phyloP scores from a whole-genome alignment of 2,329 filamentous ascomycete genomes.

The Colletotrichum cuscutae region DNA sequence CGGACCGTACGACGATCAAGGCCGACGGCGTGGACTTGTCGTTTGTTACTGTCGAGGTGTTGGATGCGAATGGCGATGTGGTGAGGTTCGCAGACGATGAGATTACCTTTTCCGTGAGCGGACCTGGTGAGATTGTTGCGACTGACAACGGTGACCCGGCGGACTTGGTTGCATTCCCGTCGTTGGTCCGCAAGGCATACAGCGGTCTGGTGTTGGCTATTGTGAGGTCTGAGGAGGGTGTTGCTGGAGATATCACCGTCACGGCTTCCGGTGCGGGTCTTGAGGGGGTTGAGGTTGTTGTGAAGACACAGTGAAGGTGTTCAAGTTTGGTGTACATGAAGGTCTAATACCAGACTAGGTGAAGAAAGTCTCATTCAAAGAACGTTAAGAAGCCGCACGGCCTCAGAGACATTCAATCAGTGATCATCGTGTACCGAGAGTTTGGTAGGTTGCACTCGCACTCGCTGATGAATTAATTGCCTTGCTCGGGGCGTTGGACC shows the following conservation, averaged over 20 bases:
- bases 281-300: slow-evolving; percentile 1
- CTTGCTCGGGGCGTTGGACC: not conserved
- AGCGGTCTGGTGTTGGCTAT: slow-evolving; percentile 53
- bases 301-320: not conserved
- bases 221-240: slow-evolving; percentile 42
- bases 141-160: slow-evolving; percentile 63
- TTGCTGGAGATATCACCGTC: slow-evolving; percentile 8
- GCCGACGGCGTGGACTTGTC: slow-evolving; percentile 57
- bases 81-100: slow-evolving; percentile 54
- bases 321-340: not conserved
- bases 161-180: slow-evolving; percentile 55
- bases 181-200: slow-evolving; percentile 50
- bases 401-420: not conserved
- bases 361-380: not conserved
- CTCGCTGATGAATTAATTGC: not conserved
- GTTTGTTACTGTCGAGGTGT: slow-evolving; percentile 56
- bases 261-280: slow-evolving; percentile 5
- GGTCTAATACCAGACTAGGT: not conserved
- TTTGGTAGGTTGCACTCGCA: not conserved
- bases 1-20: slow-evolving; percentile 51
- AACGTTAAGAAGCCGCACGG: no score
- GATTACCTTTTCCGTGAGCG: slow-evolving; percentile 56
- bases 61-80: slow-evolving; percentile 53
- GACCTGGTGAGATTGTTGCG: slow-evolving; percentile 56
- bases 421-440: not conserved